Evolutionary conservation across 768 basidiomycete species (phyloP), one percentile per base, ranked within the genome.

Genomic region (Leccinellum albellum): DNA sequence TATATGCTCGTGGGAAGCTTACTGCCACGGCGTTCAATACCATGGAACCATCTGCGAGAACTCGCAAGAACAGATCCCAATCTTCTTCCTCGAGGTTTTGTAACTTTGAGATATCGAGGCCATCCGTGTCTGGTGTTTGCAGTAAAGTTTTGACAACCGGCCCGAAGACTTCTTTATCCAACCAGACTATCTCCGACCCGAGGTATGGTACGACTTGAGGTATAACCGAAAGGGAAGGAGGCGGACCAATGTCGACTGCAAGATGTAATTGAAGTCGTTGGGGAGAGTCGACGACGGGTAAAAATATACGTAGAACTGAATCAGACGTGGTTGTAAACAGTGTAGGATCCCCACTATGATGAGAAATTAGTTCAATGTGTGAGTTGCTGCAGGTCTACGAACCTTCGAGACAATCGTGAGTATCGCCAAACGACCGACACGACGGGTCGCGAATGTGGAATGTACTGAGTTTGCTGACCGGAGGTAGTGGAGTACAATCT

Each of bases 281-380:
- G 13, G 93, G 92, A 15, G 86, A 84, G 69, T 97, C 94, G 46
- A 97, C 74, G 13, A 97, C 91, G 6, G 94, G 91, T 32, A 90
- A 75, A 70, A 91, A 95, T 65, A 97, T 84, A 23, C 94, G 85
- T 33, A 96, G 70, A 5, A 87, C 88, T 1, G 89, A 83, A 64
- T 94, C 90, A 24, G 84, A 82, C 14, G 94, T 92, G 58, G 91
- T 81, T 33, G 92, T 94, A 68, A 90, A 94, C 3, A 96, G 77
- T 54, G 88, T 84, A 2, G 87, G 76, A 67, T 91, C 89, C 64
- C 88, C 85, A 42, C 90, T 91, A 61, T 29, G 42, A 37, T 45
- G 17, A 45, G 56, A 51, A 31, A 28, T 59, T 40, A 53, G 54
- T n/a, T 37, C 44, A 32, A 42, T 54, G 52, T 13, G 31, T n/a